Percentiles rank a stretch among this genome's conserved stretches.
These are phyloP conservation scores for Vigna mungo DNA, from an alignment of 306 rosid genomes.

Conservation along the genomic window DNA sequence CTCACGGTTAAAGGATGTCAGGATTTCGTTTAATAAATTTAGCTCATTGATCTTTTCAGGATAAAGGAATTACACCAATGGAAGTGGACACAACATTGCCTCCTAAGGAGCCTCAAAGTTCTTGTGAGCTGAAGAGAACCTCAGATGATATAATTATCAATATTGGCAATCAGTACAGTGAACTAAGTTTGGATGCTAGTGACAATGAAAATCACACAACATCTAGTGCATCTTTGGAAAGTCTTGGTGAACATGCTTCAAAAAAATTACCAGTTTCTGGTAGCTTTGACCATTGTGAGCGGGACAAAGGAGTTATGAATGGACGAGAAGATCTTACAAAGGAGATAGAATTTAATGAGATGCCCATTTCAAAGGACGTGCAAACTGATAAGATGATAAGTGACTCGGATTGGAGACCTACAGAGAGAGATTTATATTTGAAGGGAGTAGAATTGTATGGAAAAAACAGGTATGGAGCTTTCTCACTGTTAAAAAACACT, in stretches of 20 bases:
- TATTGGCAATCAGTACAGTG: not conserved
- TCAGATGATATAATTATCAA: slow-evolving; percentile 49
- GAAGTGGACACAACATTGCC: slow-evolving; percentile 43
- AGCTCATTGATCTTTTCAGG: slow-evolving; percentile 28
- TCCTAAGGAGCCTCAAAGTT: slow-evolving; percentile 47
- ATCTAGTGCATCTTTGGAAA: slow-evolving; percentile 23
- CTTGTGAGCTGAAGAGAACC: slow-evolving; percentile 55
- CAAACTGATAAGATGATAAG: slow-evolving; percentile 44
- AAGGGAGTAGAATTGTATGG: slow-evolving; percentile 93
- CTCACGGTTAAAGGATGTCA: slow-evolving; percentile 53
- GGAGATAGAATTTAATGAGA: slow-evolving; percentile 45
- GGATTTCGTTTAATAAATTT: slow-evolving; percentile 35
- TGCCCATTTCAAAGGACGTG: slow-evolving; percentile 46
- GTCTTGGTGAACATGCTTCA: slow-evolving; percentile 42
- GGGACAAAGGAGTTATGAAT: slow-evolving; percentile 34
- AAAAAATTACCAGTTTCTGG: slow-evolving; percentile 45
- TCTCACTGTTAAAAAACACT: slow-evolving; percentile 17
- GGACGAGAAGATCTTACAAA: slow-evolving; percentile 42
- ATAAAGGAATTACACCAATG: slow-evolving; percentile 25
- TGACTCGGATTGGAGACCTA: slow-evolving; percentile 65
- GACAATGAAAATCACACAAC: slow-evolving; percentile 40
- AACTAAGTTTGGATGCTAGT: slow-evolving; percentile 5
- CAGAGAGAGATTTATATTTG: slow-evolving; percentile 75
- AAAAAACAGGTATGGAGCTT: slow-evolving; percentile 67
- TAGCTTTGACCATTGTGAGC: slow-evolving; percentile 42